A percentile compares a stretch with the other conserved stretches of the same genome.
Evolutionary conservation across 106 monocot genomes (phyloP).

Genomic region (Dendrobium officinale): DNA sequence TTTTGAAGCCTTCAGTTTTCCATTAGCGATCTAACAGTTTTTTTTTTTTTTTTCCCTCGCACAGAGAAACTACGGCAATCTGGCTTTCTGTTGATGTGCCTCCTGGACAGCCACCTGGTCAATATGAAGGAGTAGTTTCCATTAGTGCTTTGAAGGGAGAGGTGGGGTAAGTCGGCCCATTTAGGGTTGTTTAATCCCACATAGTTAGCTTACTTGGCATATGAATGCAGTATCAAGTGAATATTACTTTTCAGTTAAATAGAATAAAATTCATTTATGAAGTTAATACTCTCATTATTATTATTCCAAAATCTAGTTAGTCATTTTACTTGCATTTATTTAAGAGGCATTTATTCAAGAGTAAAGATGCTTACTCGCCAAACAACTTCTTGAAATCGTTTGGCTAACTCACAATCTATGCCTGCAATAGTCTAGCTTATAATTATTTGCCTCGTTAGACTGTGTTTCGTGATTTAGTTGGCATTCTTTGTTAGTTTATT

Average conservation of each 20-base stretch:
- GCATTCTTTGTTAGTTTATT: background rate
- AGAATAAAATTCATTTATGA: background rate
- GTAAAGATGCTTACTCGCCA: background rate
- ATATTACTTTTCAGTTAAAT: background rate
- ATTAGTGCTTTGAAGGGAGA: conserved; percentile 60
- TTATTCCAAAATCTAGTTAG: background rate
- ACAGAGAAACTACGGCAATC: conserved; percentile 76
- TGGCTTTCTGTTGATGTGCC: conserved; percentile 92
- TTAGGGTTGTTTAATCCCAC: background rate
- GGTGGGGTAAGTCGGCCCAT: conserved; percentile 31
- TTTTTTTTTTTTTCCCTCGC: conserved; percentile 10
- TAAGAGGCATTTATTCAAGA: background rate
- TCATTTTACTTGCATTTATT: background rate
- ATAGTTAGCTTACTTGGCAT: background rate
- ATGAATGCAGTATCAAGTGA: background rate
- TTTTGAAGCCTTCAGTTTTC: background rate
- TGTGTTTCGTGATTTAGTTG: background rate
- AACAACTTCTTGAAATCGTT: background rate
- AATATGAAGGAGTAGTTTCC: conserved; percentile 77
- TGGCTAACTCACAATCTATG: background rate
- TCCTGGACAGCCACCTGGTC: conserved; percentile 80
- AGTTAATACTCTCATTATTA: background rate
- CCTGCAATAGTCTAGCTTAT: background rate
- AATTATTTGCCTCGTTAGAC: background rate
- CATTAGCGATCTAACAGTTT: background rate